Conservation (phyloP, 139 green algal genomes). For the Desmodesmus armatus region DNA sequence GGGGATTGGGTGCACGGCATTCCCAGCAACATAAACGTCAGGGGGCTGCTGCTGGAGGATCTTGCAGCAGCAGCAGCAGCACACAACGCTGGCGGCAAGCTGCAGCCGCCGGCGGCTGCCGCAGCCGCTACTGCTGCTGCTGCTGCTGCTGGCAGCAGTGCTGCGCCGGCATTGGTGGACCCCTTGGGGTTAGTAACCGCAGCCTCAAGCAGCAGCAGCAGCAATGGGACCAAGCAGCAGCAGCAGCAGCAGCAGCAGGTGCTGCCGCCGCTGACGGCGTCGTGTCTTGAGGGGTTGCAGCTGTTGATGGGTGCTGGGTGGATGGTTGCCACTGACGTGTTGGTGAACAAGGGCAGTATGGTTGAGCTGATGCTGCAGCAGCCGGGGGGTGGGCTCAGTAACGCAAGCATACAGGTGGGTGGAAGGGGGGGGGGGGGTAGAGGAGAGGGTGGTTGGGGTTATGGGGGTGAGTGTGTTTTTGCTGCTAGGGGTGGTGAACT, state of each 20-base stretch:
- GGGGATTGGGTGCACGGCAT: slow-evolving; percentile 12
- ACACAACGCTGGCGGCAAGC: slow-evolving; percentile 4
- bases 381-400: not conserved
- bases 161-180: not conserved
- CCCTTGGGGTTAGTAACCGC: not conserved
- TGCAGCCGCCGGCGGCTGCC: not conserved
- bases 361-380: not conserved
- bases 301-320: too few species aligned
- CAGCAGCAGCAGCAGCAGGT: not conserved
- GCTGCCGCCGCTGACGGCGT: not conserved
- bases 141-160: slow-evolving; percentile 15
- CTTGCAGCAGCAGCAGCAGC: slow-evolving; percentile 34
- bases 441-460: too few species aligned
- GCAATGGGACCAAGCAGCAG: not conserved
- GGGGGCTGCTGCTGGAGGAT: slow-evolving; percentile 33
- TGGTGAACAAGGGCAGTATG: not conserved
- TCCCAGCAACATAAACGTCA: slow-evolving; percentile 27
- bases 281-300: not conserved
- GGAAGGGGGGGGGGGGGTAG: too few species aligned
- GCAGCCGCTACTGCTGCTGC: not conserved
- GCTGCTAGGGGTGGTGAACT: too few species aligned
- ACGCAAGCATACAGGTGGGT: too few species aligned
- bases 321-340: not conserved
- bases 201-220: not conserved
- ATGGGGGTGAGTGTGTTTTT: too few species aligned